Percentiles rank a stretch among this genome's conserved stretches.
Conservation (phyloP, 495 filamentous ascomycete species). For the Trichoderma virens region DNA sequence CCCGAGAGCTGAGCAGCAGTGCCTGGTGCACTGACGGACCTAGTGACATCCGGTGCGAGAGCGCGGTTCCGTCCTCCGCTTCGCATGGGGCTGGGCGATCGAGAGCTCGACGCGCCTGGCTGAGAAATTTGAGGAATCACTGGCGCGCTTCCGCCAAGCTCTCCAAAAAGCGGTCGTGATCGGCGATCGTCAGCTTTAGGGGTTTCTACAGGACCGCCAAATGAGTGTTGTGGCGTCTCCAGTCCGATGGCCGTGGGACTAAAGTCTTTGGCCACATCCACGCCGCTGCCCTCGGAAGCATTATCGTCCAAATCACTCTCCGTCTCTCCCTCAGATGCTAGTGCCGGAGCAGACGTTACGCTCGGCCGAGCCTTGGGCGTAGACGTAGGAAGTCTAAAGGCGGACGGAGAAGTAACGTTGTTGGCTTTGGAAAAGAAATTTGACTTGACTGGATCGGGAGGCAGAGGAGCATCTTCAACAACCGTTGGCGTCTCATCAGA, state of each 20-base stretch:
- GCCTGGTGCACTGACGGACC: slow-evolving; percentile 52
- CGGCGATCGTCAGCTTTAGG: too few relatives aligned
- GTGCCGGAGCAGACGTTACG: slow-evolving; percentile 14
- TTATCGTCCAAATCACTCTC: slow-evolving; percentile 37
- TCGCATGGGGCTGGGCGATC: slow-evolving; percentile 75
- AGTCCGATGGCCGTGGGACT: slow-evolving; percentile 41
- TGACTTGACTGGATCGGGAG: slow-evolving; percentile 34
- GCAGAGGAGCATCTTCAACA: slow-evolving; percentile 29
- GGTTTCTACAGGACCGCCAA: too few relatives aligned
- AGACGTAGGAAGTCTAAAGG: background rate
- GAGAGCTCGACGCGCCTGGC: slow-evolving; percentile 53
- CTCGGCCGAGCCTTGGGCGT: background rate
- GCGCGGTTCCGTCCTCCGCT: slow-evolving; percentile 36
- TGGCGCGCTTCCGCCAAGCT: slow-evolving; percentile 46
- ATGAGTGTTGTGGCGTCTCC: slow-evolving; percentile 21
- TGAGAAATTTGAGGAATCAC: slow-evolving; percentile 53
- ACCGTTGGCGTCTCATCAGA: slow-evolving; percentile 19
- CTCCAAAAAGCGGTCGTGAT: slow-evolving; percentile 54
- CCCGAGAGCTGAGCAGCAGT: slow-evolving; percentile 39
- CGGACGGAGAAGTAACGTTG: slow-evolving; percentile 9
- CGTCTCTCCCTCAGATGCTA: slow-evolving; percentile 30
- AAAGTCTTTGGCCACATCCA: slow-evolving; percentile 62
- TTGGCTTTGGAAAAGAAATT: slow-evolving; percentile 24
- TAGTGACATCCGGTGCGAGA: slow-evolving; percentile 42
- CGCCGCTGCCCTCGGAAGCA: slow-evolving; percentile 49